phyloP scores from a whole-genome alignment of 2,329 filamentous ascomycete genomes.

The Penicillium sp. region DNA sequence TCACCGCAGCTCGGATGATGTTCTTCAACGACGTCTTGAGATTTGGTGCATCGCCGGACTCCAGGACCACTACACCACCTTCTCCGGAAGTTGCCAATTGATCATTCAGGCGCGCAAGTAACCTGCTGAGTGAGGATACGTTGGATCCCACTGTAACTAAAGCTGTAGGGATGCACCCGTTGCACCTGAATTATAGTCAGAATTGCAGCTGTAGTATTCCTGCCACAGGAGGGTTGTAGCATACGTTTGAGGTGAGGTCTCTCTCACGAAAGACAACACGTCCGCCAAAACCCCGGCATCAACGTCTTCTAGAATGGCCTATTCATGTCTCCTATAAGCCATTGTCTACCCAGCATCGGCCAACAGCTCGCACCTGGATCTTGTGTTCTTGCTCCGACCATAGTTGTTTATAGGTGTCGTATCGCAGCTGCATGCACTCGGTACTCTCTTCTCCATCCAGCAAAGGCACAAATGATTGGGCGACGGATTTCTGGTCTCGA shows the following conservation, averaged over 20 bases:
- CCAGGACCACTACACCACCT: conserved; percentile 41
- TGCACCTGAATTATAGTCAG: conserved; percentile 30
- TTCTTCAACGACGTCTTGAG: conserved; percentile 48
- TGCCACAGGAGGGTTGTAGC: conserved; percentile 9
- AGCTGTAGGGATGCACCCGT: conserved; percentile 42
- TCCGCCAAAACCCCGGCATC: conserved; percentile 41
- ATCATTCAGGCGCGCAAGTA: conserved; percentile 39
- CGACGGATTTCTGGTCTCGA: conserved; percentile 9
- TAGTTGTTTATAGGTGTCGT: conserved; percentile 38
- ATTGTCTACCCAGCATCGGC: neutral
- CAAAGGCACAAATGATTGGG: conserved; percentile 38
- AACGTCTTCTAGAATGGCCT: conserved; percentile 39
- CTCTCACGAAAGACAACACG: conserved; percentile 39
- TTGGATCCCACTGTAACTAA: conserved; percentile 46
- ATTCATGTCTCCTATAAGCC: conserved; percentile 10
- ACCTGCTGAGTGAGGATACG: conserved; percentile 40
- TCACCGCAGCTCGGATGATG: conserved; percentile 44
- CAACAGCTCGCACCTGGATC: conserved; percentile 34
- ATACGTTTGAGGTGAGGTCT: conserved; percentile 37
- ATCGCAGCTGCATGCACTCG: conserved; percentile 34
- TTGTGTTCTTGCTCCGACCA: conserved; percentile 41
- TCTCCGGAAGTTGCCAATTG: conserved; percentile 31
- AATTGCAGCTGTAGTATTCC: neutral
- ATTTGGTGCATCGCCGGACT: conserved; percentile 46
- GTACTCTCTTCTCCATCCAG: conserved; percentile 39